Evolutionary conservation across 2,329 filamentous ascomycete species (phyloP).

Genomic region (Purpureocillium takamizusanense): DNA sequence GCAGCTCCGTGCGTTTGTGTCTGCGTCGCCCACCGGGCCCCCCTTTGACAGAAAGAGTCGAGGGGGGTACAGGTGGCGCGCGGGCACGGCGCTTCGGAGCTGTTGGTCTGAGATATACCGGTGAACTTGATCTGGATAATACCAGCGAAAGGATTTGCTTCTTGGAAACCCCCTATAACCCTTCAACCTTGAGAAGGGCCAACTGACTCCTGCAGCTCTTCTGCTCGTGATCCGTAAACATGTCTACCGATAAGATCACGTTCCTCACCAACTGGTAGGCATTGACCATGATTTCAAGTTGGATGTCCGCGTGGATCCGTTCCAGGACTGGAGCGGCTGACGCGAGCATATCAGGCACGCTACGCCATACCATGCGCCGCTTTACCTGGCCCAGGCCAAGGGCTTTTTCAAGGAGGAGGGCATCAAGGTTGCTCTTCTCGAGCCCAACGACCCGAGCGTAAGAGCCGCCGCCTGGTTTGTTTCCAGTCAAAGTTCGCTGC

Average conservation of each 20-base stretch:
- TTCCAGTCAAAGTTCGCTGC: not conserved
- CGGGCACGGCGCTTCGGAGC: constrained; percentile 9
- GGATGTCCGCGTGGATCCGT: too few relatives aligned
- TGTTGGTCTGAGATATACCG: constrained; percentile 66
- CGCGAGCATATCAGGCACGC: constrained; percentile 54
- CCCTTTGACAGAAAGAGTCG: constrained; percentile 3
- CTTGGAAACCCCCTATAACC: constrained; percentile 34
- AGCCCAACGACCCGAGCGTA: constrained; percentile 71
- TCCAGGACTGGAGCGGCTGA: not conserved
- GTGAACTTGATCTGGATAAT: constrained; percentile 83
- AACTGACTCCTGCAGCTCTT: constrained; percentile 40
- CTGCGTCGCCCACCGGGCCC: not conserved
- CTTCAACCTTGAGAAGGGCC: constrained; percentile 17
- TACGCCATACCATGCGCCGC: constrained; percentile 69
- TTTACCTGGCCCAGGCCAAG: constrained; percentile 69
- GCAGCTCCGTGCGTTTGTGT: constrained; percentile 8
- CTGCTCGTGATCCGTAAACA: constrained; percentile 38
- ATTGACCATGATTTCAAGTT: too few relatives aligned
- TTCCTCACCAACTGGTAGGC: constrained; percentile 74
- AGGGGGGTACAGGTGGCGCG: too few relatives aligned
- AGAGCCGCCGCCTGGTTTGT: constrained; percentile 8
- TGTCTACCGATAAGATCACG: constrained; percentile 79
- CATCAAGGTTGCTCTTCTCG: constrained; percentile 67
- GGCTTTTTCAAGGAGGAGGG: constrained; percentile 68
- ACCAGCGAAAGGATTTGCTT: constrained; percentile 84